Conservation (phyloP, 2,329 filamentous ascomycete genomes). For the Metarhizium brunneum region DNA sequence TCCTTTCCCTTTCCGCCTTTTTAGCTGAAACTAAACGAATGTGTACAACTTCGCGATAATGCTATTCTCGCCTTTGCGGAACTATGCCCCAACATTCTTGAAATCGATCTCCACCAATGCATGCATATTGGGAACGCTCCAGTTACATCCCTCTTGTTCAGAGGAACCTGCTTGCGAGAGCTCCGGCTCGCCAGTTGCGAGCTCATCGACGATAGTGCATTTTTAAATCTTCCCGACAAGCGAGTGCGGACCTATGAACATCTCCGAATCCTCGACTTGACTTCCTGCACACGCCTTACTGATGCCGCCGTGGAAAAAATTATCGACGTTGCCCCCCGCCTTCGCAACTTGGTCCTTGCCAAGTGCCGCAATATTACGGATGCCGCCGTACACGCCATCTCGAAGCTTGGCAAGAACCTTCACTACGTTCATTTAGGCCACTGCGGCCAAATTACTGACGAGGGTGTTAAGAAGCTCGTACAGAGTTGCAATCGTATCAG, state of each 20-base stretch:
- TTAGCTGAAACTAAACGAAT: constrained; percentile 89
- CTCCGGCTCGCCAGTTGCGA: constrained; percentile 79
- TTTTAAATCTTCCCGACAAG: constrained; percentile 63
- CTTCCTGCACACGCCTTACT: constrained; percentile 74
- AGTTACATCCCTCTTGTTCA: constrained; percentile 69
- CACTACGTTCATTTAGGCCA: constrained; percentile 96
- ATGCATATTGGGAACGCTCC: constrained; percentile 71
- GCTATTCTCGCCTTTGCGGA: constrained; percentile 79
- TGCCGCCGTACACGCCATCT: constrained; percentile 75
- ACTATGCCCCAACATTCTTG: constrained; percentile 85
- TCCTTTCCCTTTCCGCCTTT: neutral
- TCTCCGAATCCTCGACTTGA: constrained; percentile 86
- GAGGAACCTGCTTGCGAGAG: constrained; percentile 79
- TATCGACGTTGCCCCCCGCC: constrained; percentile 72
- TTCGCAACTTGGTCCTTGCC: constrained; percentile 86
- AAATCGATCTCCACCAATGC: constrained; percentile 91
- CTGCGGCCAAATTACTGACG: constrained; percentile 83
- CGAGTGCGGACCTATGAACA: constrained; percentile 61
- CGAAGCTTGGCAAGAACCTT: constrained; percentile 84
- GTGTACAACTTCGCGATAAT: constrained; percentile 71
- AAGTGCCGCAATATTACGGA: constrained; percentile 95
- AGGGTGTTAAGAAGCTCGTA: constrained; percentile 76
- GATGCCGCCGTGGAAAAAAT: constrained; percentile 86
- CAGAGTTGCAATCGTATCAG: constrained; percentile 84
- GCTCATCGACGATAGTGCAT: constrained; percentile 78